A percentile compares a stretch with the other conserved stretches of the same genome.
Conservation (phyloP, 257 asterid species). For the Solanum chaucha region DNA sequence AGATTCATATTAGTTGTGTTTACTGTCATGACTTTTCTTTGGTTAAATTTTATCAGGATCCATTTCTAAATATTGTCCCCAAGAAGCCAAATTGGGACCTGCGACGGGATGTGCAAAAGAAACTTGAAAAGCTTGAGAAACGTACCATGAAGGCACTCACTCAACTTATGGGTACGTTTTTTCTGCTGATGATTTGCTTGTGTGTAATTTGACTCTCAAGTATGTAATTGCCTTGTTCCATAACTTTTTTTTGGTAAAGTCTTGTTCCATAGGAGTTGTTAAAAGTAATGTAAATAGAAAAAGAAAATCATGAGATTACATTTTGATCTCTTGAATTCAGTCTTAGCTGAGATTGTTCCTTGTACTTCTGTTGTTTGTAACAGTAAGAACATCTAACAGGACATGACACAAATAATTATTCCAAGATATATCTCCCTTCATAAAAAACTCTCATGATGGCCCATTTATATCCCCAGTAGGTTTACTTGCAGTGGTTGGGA, state of each 20-base stretch:
- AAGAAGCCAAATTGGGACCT: slow-evolving; percentile 98
- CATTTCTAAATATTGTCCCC: slow-evolving; percentile 90
- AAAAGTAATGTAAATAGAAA: not conserved
- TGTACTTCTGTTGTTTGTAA: not conserved
- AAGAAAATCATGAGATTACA: not conserved
- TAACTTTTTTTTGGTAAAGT: not conserved
- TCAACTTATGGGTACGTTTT: slow-evolving; percentile 56
- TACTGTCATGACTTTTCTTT: not conserved
- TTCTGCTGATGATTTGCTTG: not conserved
- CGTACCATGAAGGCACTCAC: slow-evolving; percentile 80
- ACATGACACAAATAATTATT: not conserved
- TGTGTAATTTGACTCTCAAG: not conserved
- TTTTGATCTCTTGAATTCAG: not conserved
- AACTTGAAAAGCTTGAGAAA: slow-evolving; percentile 83
- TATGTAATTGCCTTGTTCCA: not conserved
- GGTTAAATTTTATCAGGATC: slow-evolving; percentile 43
- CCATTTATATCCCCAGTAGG: not conserved
- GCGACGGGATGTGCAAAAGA: slow-evolving; percentile 88
- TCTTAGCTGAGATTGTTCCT: not conserved
- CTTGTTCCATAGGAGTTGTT: not conserved
- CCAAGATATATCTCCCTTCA: not conserved
- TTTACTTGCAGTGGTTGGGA: not conserved
- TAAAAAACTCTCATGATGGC: not conserved
- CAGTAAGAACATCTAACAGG: not conserved
- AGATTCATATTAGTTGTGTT: not conserved